These are phyloP conservation scores for Eucalyptus erythrocorys DNA, from an alignment of 345 rosid species.

Conservation along the genomic window DNA sequence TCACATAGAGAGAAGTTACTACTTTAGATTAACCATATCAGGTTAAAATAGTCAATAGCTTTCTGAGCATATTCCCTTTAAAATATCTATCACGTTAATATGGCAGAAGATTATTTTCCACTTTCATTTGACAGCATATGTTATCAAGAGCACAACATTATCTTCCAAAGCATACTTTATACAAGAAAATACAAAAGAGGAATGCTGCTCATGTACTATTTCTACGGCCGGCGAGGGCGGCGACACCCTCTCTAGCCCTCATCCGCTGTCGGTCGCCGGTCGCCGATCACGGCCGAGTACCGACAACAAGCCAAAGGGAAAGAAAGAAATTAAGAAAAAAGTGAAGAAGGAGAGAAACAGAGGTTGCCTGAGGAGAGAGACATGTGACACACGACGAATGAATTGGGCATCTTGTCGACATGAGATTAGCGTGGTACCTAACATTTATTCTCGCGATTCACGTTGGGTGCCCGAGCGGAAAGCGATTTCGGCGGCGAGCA, in stretches of 20 bases:
- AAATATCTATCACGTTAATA: too few species aligned
- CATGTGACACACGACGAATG: background rate
- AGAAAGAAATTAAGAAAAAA: too few species aligned
- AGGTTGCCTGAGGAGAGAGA: too few species aligned
- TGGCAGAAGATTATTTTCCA: background rate
- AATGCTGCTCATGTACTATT: background rate
- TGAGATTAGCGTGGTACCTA: too few species aligned
- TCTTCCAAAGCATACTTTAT: background rate
- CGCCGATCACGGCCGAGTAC: too few species aligned
- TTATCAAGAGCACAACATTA: background rate
- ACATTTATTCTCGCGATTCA: background rate
- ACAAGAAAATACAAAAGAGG: background rate
- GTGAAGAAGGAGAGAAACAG: too few species aligned
- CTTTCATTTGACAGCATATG: too few species aligned
- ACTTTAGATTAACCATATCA: too few species aligned
- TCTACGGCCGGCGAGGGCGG: background rate
- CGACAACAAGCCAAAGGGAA: too few species aligned
- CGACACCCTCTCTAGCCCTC: too few species aligned
- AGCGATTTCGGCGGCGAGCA: background rate
- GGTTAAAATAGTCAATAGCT: background rate
- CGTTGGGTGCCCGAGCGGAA: background rate
- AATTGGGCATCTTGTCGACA: too few species aligned
- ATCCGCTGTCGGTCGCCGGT: too few species aligned
- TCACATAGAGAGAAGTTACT: accelerated
- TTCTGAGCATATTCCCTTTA: accelerated